Evolutionary conservation across 768 basidiomycete species (phyloP), one percentile per base, ranked within the genome.

Genomic region (Boletus sensibilis): DNA sequence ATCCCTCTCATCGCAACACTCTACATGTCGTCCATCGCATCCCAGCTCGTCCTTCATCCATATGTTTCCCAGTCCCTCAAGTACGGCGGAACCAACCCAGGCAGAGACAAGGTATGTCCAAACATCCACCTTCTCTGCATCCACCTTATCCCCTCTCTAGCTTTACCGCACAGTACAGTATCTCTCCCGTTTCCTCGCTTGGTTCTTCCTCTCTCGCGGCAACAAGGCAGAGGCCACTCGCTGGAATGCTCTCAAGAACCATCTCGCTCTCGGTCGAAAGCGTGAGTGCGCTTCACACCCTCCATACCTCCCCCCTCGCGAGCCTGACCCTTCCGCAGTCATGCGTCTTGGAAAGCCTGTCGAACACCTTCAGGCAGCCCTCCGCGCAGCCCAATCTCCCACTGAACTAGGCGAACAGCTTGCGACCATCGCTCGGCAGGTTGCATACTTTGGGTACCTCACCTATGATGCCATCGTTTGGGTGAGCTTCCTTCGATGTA

Each of bases 271-370:
- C 12, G 91, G 85, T 33, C 82, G 97, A 61, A 98, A 96, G 75
- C 78, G 96, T 97, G 55, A 52, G 71, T 58, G 3, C 37, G 18
- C 23, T 33, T 13, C 25, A 9, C 10, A 20, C 27, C 11, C 40
- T 4, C 20, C 29, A 50, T 7, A 16, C 13, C 3, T 14, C 29
- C 34, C 34, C 29, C 12, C 42, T 9, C 38, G n/a, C 41, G 33
- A 25, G 14, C 18, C 63, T 57, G 3, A 63, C 43, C 44, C 3
- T 14, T 18, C 48, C 11, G 18, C 60, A 98, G 96, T 97, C 37
- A 78, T 98, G 80, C 86, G 97, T 16, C 78, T 99, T 51, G 93
- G 94, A 63, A 96, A 98, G 73, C 94, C 94, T 9, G 64, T 95
- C 59, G 97, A 99, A 68, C 93, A 97, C 74, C 78, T 95, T 7